Base-by-base conservation (phyloP, 805 yeast genomes). In the Myxozyma sirexii region DNA sequence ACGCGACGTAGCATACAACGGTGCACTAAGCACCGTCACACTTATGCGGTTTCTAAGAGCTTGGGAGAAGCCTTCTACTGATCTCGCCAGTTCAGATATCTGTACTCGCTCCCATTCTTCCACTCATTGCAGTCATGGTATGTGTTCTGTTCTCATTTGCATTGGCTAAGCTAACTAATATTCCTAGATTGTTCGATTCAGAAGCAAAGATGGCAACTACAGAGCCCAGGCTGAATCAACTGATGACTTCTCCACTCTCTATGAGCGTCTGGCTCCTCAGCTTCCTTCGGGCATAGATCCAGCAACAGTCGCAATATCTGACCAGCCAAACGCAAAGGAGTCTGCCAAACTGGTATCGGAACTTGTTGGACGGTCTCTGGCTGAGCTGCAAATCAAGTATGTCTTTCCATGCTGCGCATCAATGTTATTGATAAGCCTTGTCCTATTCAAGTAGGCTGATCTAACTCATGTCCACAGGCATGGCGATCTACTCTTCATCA, bases 131-230 rank as follows among this genome's bases (percentile, higher is more conserved):
- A 12, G 12, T 33, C 26, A 48, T 37, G 44, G 37, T 37, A n/a
- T 17, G 23, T 49, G 5, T 21, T 26, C 24, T 49, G 5, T 21
- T 26, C 37, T n/a, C 26, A 15, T 3, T 23, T 26, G 4, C 17
- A 12, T 19, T 31, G n/a, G 10, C 2, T 24, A 4, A 42, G 21
- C 21, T 26, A 24, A 24, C 45, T 54, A 46, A 37, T 39, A 7
- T 23, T 7, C n/a, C 33, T 13, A 77, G 90, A 82, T 92, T 66
- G 75, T 88, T 23, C 79, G 99, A 69, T 90, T 94, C 74, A 81
- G 97, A 69, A 79, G 94, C 29, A 89, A 83, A 69, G 88, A 88
- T 66, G 98, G 98, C 7, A 86, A 84, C 82, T 84, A 83, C 71
- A 81, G 98, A 56, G 80, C 88, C 37, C 71, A 76, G 26, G 83